A percentile compares a stretch with the other conserved stretches of the same genome.
Evolutionary conservation across 768 basidiomycete genomes (phyloP).

Genomic region (Russula abietina): DNA sequence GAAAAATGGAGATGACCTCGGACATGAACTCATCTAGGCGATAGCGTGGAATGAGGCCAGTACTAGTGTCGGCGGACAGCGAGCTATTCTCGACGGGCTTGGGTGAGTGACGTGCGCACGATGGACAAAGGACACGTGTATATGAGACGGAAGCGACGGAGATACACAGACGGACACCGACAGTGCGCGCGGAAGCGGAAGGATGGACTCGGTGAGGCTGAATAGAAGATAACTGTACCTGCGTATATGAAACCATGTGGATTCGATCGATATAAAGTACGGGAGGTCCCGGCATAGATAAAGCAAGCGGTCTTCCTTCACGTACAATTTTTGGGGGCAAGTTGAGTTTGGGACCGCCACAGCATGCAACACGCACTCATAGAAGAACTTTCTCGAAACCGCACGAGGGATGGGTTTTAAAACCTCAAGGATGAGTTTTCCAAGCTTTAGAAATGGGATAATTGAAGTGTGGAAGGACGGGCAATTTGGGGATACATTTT

Average conservation of each 20-base stretch:
- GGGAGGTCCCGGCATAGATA: neutral
- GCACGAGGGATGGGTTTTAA: neutral
- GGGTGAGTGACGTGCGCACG: neutral
- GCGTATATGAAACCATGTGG: neutral
- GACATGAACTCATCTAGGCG: conserved; percentile 21
- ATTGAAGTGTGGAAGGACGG: neutral
- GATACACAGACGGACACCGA: neutral
- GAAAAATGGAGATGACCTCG: conserved; percentile 2
- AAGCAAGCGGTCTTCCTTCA: neutral
- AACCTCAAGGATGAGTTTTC: neutral
- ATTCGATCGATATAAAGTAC: neutral
- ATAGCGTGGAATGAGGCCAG: conserved; percentile 3
- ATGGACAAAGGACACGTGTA: conserved; percentile 2
- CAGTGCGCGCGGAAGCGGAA: neutral
- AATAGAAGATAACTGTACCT: neutral
- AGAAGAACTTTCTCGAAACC: neutral
- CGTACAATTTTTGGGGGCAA: neutral
- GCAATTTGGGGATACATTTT: neutral
- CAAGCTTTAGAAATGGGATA: neutral
- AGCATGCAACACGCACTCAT: neutral
- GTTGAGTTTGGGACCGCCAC: neutral
- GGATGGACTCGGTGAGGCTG: neutral
- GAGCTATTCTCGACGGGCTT: neutral
- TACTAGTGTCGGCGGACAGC: neutral
- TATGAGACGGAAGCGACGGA: neutral